phyloP scores from a whole-genome alignment of 75 land plant genomes.

The Azolla pinnata region DNA sequence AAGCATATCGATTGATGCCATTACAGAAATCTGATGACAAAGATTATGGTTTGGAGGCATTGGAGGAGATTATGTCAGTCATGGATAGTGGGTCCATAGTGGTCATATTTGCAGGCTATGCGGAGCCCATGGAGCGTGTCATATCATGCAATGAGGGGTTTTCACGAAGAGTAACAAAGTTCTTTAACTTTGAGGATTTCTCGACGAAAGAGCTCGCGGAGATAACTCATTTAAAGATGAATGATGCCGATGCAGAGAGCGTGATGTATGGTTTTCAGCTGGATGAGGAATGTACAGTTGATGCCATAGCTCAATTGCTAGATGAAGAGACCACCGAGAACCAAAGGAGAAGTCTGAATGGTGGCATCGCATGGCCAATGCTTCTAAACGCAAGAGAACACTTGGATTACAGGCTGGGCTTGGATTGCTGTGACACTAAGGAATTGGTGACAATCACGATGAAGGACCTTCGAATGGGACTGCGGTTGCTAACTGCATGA shows the following conservation, averaged over 20 bases:
- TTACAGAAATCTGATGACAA: slow-evolving; percentile 76
- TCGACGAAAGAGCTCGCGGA: slow-evolving; percentile 47
- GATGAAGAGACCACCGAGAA: slow-evolving; percentile 53
- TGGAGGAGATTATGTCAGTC: slow-evolving; percentile 89
- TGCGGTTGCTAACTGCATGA: slow-evolving; percentile 18
- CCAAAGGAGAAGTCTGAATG: slow-evolving; percentile 72
- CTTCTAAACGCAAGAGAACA: slow-evolving; percentile 73
- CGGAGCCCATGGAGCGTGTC: slow-evolving; percentile 83
- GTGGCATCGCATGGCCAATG: slow-evolving; percentile 82
- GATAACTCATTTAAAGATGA: slow-evolving; percentile 60
- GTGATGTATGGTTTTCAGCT: slow-evolving; percentile 67
- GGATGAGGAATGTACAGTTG: slow-evolving; percentile 45
- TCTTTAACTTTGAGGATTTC: slow-evolving; percentile 60
- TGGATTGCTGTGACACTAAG: slow-evolving; percentile 59
- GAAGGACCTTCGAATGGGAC: slow-evolving; percentile 67
- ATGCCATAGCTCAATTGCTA: slow-evolving; percentile 50
- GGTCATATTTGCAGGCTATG: slow-evolving; percentile 92
- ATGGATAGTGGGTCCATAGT: slow-evolving; percentile 75
- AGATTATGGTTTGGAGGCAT: slow-evolving; percentile 78
- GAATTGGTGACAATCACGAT: slow-evolving; percentile 61
- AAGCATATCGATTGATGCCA: slow-evolving; percentile 75
- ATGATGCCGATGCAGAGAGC: slow-evolving; percentile 37
- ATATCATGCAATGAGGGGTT: slow-evolving; percentile 69
- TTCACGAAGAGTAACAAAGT: slow-evolving; percentile 63
- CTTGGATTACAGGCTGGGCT: slow-evolving; percentile 64